Conservation (phyloP, 148 eudicot species). For the Camellia lanceoleosa region DNA sequence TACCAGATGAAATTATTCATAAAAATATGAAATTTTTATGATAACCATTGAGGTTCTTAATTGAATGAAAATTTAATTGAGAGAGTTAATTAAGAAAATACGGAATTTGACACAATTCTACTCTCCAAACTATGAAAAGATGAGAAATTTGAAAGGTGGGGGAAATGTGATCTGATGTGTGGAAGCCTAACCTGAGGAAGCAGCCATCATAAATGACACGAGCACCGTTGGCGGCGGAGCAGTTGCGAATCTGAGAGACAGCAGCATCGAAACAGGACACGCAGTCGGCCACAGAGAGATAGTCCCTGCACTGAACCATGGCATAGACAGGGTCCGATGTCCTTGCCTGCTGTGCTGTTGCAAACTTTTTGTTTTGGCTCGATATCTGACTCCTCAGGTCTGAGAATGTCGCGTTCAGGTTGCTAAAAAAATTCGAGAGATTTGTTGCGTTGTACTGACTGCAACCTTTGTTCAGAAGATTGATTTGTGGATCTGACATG, state of each 20-base stretch:
- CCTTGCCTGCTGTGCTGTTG: slow-evolving; percentile 19
- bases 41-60: too few relatives aligned
- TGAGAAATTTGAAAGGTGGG: background rate
- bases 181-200: slow-evolving; percentile 19
- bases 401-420: slow-evolving; percentile 16
- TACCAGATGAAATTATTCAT: too few relatives aligned
- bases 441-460: slow-evolving; percentile 23
- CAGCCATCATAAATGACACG: slow-evolving; percentile 31
- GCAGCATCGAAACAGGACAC: slow-evolving; percentile 21
- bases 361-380: slow-evolving; percentile 17
- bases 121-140: too few relatives aligned
- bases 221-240: slow-evolving; percentile 21
- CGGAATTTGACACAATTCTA: too few relatives aligned
- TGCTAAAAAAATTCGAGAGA: slow-evolving; percentile 12
- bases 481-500: slow-evolving; percentile 23
- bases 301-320: slow-evolving; percentile 34
- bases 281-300: slow-evolving; percentile 20
- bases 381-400: slow-evolving; percentile 11
- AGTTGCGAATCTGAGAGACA: slow-evolving; percentile 7
- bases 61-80: too few relatives aligned
- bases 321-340: slow-evolving; percentile 23
- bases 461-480: slow-evolving; percentile 30
- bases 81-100: too few relatives aligned
- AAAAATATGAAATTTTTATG: too few relatives aligned
- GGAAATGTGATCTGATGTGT: background rate